These are phyloP conservation scores for Exsudoporus floridanus DNA, from an alignment of 1,284 basidiomycete genomes.

Conservation along the genomic window DNA sequence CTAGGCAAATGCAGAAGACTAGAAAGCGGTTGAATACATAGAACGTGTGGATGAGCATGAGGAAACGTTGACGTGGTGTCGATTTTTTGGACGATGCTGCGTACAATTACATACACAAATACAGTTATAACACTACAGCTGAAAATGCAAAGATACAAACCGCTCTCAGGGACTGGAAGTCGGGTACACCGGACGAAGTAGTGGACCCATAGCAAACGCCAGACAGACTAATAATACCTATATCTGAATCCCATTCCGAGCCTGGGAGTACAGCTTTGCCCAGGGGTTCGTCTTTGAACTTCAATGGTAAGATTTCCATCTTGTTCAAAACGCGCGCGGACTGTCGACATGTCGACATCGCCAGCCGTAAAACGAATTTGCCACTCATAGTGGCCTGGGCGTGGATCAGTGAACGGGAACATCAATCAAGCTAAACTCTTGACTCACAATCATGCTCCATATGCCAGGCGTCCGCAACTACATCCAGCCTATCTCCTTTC, in stretches of 20 bases:
- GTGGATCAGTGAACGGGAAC: constrained; percentile 5
- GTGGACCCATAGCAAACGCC: not conserved
- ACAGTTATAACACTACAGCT: constrained; percentile 23
- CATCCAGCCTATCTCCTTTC: constrained; percentile 49
- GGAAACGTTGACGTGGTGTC: constrained; percentile 3
- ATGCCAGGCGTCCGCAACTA: constrained; percentile 60
- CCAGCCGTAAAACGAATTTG: constrained; percentile 46
- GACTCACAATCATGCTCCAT: constrained; percentile 51
- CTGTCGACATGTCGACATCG: constrained; percentile 48
- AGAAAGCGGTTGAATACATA: constrained; percentile 13
- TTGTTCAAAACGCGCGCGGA: constrained; percentile 47
- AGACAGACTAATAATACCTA: constrained; percentile 21
- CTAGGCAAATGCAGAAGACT: not conserved
- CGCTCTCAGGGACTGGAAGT: not conserved
- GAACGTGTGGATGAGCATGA: not conserved
- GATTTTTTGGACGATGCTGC: constrained; percentile 15
- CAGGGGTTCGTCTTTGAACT: constrained; percentile 31
- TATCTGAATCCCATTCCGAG: constrained; percentile 34
- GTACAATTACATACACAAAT: constrained; percentile 31
- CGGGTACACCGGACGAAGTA: constrained; percentile 1
- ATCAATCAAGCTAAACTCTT: constrained; percentile 1
- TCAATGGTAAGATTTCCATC: constrained; percentile 47
- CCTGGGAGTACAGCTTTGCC: constrained; percentile 24
- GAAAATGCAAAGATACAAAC: constrained; percentile 6
- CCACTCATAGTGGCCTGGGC: constrained; percentile 57